Evolutionary conservation across 192 early-diverging fungal species (phyloP).

Genomic region (Linnemannia zychae): DNA sequence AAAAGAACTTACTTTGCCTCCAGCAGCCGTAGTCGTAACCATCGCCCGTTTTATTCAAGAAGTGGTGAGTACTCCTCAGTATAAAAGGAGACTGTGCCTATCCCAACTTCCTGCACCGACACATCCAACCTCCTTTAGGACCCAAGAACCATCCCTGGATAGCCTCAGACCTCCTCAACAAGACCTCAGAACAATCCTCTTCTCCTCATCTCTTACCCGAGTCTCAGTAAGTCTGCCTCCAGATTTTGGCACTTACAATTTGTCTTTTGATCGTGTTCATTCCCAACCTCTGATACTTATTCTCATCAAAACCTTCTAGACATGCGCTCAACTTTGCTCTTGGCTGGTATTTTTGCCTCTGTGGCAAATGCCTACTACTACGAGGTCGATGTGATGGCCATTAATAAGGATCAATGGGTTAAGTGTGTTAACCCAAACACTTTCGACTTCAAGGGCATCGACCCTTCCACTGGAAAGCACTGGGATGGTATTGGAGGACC

Average conservation of each 20-base stretch:
- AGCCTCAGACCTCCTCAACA: not conserved
- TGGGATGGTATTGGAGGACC: not conserved
- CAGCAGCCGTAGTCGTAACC: not conserved
- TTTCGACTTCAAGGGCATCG: conserved; percentile 1
- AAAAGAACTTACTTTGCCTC: not conserved
- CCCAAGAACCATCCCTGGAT: not conserved
- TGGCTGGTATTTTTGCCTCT: not conserved
- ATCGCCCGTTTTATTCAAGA: not conserved
- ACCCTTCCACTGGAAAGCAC: conserved; percentile 4
- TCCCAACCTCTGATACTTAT: not conserved
- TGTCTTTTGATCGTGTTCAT: not conserved
- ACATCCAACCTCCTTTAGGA: not conserved
- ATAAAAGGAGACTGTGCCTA: not conserved
- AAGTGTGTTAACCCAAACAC: not conserved
- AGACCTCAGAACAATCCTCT: not conserved
- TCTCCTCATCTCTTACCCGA: not conserved
- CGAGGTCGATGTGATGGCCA: conserved; percentile 2
- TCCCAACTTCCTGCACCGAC: not conserved
- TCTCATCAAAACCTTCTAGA: not conserved
- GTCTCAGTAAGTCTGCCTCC: not conserved
- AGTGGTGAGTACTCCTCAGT: not conserved
- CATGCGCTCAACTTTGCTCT: conserved; percentile 1
- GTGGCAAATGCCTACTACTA: conserved; percentile 8
- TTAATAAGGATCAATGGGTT: not conserved
- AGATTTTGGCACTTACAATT: not conserved